Base-by-base conservation (phyloP, 495 filamentous ascomycete species). In the Penicillium ochrochloron region DNA sequence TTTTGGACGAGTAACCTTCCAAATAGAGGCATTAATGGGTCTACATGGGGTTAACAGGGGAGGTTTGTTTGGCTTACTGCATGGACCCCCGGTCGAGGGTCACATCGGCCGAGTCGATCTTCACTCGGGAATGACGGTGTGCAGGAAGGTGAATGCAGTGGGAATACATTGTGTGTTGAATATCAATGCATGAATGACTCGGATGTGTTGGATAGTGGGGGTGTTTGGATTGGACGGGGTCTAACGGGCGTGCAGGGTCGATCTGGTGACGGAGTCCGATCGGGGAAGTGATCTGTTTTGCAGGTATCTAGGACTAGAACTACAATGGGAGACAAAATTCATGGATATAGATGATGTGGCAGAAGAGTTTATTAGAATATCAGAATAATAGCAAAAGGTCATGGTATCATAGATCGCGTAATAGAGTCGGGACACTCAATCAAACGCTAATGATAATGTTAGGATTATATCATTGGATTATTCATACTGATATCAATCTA, bases 211-310 rank as follows among this genome's bases (percentile, higher is more conserved):
- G 59, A 44, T n/a, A 44, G 8, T 48, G 44, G 19, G 14, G 44
- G 44, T 23, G 53, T 19, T 37, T 37, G 29, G 53, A 21, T 56
- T 21, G 53, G 27, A 35, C 61, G 61, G 65, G 61, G 61, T 60
- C 57, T 37, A 63, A 67, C 65, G 52, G 41, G 52, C 29, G 15
- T 63, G 57, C 57, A 63, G 61, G 54, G 56, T 14, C 39, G 60
- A 63, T 66, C 60, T 42, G 34, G 60, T 14, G 23, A 44, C 61
- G 61, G 65, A 67, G 50, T 67, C 65, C 65, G 65, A 42, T 42
- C 61, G 61, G 57, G 37, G 46, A 12, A 25, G 21, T 51, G 33
- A 46, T 52, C 14, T 31, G 48, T 31, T 29, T 52, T 31, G 48
- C 48, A 27, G 48, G 25, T 31, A 15, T 27, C 25, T 27, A 27